phyloP scores from a whole-genome alignment of 2,329 filamentous ascomycete species.

The Stemphylium beticola region DNA sequence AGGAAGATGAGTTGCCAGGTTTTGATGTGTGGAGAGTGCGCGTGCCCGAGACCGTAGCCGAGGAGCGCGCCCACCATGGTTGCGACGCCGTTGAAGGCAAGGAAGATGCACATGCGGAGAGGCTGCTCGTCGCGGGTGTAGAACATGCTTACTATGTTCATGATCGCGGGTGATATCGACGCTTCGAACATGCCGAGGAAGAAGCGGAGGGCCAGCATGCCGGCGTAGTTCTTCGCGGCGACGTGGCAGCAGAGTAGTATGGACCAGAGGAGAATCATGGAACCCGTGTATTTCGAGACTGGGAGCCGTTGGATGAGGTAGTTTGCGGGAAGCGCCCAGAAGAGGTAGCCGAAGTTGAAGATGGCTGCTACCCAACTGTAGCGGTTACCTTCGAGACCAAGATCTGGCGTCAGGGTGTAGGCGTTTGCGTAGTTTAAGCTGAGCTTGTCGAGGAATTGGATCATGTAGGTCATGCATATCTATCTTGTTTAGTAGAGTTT shows the following conservation, averaged over 20 bases:
- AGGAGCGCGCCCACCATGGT: slow-evolving; percentile 48
- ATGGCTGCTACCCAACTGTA: slow-evolving; percentile 53
- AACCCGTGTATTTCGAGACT: slow-evolving; percentile 46
- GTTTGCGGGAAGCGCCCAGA: slow-evolving; percentile 51
- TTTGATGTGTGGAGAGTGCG: slow-evolving; percentile 30
- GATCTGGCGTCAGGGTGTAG: slow-evolving; percentile 47
- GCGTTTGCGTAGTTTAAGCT: slow-evolving; percentile 52
- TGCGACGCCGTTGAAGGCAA: slow-evolving; percentile 49
- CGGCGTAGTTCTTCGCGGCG: slow-evolving; percentile 46
- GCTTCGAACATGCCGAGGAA: slow-evolving; percentile 49
- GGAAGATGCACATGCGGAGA: slow-evolving; percentile 55
- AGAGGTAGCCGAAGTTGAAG: slow-evolving; percentile 54
- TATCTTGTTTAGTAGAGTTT: slow-evolving; percentile 8
- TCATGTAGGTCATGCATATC: slow-evolving; percentile 53
- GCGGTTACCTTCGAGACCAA: slow-evolving; percentile 45
- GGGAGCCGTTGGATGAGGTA: slow-evolving; percentile 48
- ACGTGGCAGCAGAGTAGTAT: slow-evolving; percentile 54
- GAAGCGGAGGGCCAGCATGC: slow-evolving; percentile 44
- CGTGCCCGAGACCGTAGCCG: slow-evolving; percentile 46
- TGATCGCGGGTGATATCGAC: slow-evolving; percentile 43
- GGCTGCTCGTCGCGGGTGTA: slow-evolving; percentile 45
- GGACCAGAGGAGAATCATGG: slow-evolving; percentile 52
- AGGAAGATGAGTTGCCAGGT: slow-evolving; percentile 49
- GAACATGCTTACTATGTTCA: slow-evolving; percentile 50
- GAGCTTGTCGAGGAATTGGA: slow-evolving; percentile 56